Conservation (phyloP, 2,329 filamentous ascomycete genomes). For the Cladophialophora exuberans region DNA sequence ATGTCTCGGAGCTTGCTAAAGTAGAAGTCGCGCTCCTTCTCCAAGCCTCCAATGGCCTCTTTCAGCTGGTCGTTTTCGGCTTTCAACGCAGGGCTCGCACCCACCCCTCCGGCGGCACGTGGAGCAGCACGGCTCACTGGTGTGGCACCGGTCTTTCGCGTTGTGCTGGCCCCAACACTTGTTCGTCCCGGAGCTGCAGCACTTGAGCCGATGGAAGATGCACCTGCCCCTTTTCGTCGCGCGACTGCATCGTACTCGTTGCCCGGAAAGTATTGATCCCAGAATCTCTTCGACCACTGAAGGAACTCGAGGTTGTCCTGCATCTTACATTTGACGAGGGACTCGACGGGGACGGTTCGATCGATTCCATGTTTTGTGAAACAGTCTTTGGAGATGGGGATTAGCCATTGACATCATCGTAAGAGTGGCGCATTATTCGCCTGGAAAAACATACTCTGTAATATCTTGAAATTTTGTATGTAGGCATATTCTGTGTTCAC, state of each 20-base stretch:
- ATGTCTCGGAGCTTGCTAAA: constrained; percentile 98
- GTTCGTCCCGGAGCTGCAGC: constrained; percentile 50
- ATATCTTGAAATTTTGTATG: constrained; percentile 96
- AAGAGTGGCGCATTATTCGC: neutral
- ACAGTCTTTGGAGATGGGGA: constrained; percentile 55
- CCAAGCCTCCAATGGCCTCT: constrained; percentile 91
- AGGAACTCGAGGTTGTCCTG: constrained; percentile 99
- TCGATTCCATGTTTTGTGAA: constrained; percentile 88
- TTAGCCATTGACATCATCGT: neutral
- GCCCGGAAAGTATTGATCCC: constrained; percentile 97
- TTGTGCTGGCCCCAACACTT: constrained; percentile 50
- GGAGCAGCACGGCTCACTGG: constrained; percentile 43
- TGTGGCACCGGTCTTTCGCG: constrained; percentile 64
- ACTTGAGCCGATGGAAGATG: constrained; percentile 55
- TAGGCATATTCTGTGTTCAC: constrained; percentile 97
- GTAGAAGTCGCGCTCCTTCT: constrained; percentile 98
- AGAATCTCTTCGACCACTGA: constrained; percentile 95
- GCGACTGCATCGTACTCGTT: constrained; percentile 92
- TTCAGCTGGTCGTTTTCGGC: constrained; percentile 87
- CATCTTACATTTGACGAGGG: constrained; percentile 98
- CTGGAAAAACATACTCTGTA: constrained; percentile 74
- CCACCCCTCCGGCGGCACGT: constrained; percentile 38
- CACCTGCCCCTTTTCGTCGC: constrained; percentile 76
- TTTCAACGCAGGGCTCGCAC: constrained; percentile 60
- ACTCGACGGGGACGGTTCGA: constrained; percentile 84